phyloP scores from a whole-genome alignment of 371 early-diverging fungal species.

The Batkoa obscura region DNA sequence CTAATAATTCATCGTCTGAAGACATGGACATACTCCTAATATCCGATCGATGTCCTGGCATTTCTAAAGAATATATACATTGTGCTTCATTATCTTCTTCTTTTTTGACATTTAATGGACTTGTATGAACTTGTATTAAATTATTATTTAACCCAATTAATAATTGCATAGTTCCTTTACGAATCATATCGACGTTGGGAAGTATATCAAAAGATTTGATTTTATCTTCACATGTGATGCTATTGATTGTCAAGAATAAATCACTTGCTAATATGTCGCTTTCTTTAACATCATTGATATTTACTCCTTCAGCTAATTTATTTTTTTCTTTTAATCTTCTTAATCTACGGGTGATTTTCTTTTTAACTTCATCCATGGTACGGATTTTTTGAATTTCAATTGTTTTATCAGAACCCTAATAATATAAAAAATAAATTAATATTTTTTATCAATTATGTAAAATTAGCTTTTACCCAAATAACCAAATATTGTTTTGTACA shows the following conservation, averaged over 20 bases:
- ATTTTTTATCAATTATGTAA: no score
- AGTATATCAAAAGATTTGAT: constrained; percentile 36
- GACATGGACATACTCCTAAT: constrained; percentile 68
- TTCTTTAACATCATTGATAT: constrained; percentile 11
- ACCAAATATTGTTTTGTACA: no score
- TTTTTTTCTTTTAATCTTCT: constrained; percentile 65
- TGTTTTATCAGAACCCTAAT: constrained; percentile 55
- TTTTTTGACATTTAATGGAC: constrained; percentile 24
- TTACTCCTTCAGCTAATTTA: constrained; percentile 7
- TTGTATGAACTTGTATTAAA: constrained; percentile 41
- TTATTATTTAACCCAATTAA: constrained; percentile 49
- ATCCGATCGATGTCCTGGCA: constrained; percentile 81
- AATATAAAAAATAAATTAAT: constrained; percentile 33
- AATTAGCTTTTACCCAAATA: no score
- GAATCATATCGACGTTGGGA: constrained; percentile 55
- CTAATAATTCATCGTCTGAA: constrained; percentile 66
- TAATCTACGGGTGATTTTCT: constrained; percentile 58
- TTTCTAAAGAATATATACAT: constrained; percentile 43
- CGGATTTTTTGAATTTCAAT: constrained; percentile 68
- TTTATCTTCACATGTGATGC: constrained; percentile 45
- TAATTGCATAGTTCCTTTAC: constrained; percentile 30
- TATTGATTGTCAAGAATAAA: constrained; percentile 23
- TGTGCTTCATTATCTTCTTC: constrained; percentile 30
- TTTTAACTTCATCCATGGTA: constrained; percentile 51
- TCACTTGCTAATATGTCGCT: constrained; percentile 15